These are phyloP conservation scores for Sarocladium oryzae DNA, from an alignment of 2,329 filamentous ascomycete genomes.

Conservation along the genomic window DNA sequence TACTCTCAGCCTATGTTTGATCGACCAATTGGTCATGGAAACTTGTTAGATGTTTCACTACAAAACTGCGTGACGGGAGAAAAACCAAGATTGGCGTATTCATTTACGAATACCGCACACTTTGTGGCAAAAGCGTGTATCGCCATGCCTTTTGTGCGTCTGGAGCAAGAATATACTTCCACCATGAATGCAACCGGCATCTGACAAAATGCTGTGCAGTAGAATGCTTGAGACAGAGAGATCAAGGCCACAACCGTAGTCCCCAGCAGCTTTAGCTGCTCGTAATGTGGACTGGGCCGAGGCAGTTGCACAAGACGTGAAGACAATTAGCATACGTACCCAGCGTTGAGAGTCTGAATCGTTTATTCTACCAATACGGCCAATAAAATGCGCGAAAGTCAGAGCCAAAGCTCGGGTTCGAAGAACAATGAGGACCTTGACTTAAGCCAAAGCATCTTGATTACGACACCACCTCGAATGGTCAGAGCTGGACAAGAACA, in stretches of 20 bases:
- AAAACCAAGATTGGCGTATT: slow-evolving; percentile 37
- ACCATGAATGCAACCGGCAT: slow-evolving; percentile 36
- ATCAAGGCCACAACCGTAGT: slow-evolving; percentile 33
- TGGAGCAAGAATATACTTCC: slow-evolving; percentile 33
- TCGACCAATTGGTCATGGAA: slow-evolving; percentile 24
- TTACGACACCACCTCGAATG: no score
- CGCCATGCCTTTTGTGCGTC: slow-evolving; percentile 33
- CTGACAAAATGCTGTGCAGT: slow-evolving; percentile 36
- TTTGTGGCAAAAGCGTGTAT: slow-evolving; percentile 22
- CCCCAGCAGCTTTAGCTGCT: slow-evolving; percentile 23
- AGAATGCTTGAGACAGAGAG: slow-evolving; percentile 35
- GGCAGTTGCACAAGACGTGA: slow-evolving; percentile 34
- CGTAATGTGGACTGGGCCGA: slow-evolving; percentile 29
- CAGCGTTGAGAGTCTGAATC: slow-evolving; percentile 30
- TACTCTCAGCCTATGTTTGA: slow-evolving; percentile 15
- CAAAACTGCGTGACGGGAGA: slow-evolving; percentile 28
- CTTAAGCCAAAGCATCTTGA: slow-evolving; percentile 30
- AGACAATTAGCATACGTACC: slow-evolving; percentile 31
- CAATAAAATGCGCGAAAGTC: slow-evolving; percentile 26
- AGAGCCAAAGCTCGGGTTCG: slow-evolving; percentile 37
- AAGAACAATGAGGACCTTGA: slow-evolving; percentile 34
- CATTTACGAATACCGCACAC: slow-evolving; percentile 23
- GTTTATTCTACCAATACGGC: slow-evolving; percentile 29
- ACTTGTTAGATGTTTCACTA: slow-evolving; percentile 28
- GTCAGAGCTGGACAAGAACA: no score